Evolutionary conservation across 495 filamentous ascomycete species (phyloP).

Genomic region (Pseudevernia furfuracea): DNA sequence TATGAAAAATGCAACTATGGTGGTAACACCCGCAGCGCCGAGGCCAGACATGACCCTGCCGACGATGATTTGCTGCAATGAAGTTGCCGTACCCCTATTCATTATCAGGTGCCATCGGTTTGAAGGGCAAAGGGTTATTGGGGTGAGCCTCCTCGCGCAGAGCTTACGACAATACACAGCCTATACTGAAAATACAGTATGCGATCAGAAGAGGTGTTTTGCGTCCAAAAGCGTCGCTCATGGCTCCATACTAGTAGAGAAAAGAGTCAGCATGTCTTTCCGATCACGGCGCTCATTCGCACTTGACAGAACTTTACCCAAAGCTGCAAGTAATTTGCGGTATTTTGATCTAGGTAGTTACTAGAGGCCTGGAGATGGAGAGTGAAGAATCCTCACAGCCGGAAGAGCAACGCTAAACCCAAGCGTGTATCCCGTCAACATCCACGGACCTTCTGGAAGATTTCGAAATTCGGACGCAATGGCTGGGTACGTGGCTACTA

Average conservation of each 20-base stretch:
- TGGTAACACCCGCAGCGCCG: conserved; percentile 29
- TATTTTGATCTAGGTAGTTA: too few species aligned
- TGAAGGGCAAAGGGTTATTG: background rate
- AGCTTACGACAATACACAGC: conserved; percentile 35
- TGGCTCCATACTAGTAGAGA: conserved; percentile 25
- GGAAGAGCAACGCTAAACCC: conserved; percentile 32
- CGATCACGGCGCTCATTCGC: background rate
- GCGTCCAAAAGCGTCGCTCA: conserved; percentile 31
- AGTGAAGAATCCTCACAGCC: too few species aligned
- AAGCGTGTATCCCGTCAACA: conserved; percentile 33
- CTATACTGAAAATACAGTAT: conserved; percentile 31
- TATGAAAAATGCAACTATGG: conserved; percentile 29
- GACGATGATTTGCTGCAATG: conserved; percentile 25
- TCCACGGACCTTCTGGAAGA: conserved; percentile 30
- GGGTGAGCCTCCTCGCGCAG: too few species aligned
- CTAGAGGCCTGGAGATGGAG: too few species aligned
- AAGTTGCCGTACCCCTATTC: conserved; percentile 25
- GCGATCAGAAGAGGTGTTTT: conserved; percentile 30
- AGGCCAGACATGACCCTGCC: conserved; percentile 29
- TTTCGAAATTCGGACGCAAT: conserved; percentile 34
- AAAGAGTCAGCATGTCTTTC: background rate
- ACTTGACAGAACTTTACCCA: too few species aligned
- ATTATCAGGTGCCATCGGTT: background rate
- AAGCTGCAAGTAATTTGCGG: too few species aligned
- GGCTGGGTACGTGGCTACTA: conserved; percentile 31